Conservation (phyloP, 805 yeast genomes). For the Lipomyces yamanashiensis region DNA sequence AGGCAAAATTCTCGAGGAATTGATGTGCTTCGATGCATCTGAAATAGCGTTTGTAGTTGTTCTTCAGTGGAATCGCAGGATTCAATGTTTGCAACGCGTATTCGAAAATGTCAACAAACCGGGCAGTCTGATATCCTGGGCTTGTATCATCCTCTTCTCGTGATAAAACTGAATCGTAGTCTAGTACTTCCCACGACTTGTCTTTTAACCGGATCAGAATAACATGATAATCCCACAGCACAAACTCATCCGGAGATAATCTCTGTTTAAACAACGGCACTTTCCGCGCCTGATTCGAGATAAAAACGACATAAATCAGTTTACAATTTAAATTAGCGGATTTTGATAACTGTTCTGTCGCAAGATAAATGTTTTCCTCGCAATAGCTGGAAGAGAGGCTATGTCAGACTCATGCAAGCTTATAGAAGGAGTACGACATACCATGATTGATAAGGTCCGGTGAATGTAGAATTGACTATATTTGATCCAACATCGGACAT, state of each 20-base stretch:
- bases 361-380: slow-evolving; percentile 32
- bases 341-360: slow-evolving; percentile 1
- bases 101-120: background rate
- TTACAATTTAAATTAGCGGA: background rate
- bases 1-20: slow-evolving; percentile 20
- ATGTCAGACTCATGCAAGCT: background rate
- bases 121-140: slow-evolving; percentile 1
- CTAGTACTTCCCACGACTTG: slow-evolving; percentile 5
- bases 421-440: no score
- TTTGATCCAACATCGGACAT: no score
- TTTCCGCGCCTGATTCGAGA: slow-evolving; percentile 9
- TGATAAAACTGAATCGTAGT: slow-evolving; percentile 13
- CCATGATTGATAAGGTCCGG: no score
- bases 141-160: background rate
- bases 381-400: slow-evolving; percentile 18
- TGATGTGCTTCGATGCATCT: slow-evolving; percentile 7
- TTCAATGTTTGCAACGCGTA: slow-evolving; percentile 11
- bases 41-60: background rate
- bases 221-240: slow-evolving; percentile 33
- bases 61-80: background rate
- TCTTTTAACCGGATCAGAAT: background rate
- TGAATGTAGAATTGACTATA: no score
- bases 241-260: background rate
- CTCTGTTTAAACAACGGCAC: slow-evolving; percentile 16
- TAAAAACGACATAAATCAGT: slow-evolving; percentile 14